phyloP scores from a whole-genome alignment of 23 red algal species.

The Gracilariopsis chorda region DNA sequence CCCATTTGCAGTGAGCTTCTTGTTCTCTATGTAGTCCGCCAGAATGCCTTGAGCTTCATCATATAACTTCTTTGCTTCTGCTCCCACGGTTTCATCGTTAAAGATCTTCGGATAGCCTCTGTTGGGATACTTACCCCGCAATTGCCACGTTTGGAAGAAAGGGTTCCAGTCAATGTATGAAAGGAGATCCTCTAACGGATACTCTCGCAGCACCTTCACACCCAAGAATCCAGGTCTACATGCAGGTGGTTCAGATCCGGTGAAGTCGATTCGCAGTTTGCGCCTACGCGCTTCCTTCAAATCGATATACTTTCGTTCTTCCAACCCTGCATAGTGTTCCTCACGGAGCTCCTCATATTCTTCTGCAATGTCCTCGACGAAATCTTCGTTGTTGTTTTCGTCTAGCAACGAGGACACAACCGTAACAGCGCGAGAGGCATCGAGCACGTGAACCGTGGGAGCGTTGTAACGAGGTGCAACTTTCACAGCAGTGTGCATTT shows the following conservation, averaged over 20 bases:
- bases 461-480: conserved; percentile 62
- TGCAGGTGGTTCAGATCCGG: conserved; percentile 52
- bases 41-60: conserved; percentile 68
- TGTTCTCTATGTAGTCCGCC: conserved; percentile 48
- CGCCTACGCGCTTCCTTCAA: conserved; percentile 48
- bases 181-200: conserved; percentile 40
- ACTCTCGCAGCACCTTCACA: conserved; percentile 44
- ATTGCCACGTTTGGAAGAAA: conserved; percentile 91
- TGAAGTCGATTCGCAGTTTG: conserved; percentile 66
- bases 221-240: conserved; percentile 34
- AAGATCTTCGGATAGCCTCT: conserved; percentile 88
- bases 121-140: conserved; percentile 88
- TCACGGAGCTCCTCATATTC: conserved; percentile 88
- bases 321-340: conserved; percentile 83
- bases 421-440: conserved; percentile 75
- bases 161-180: conserved; percentile 85
- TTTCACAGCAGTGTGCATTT: conserved; percentile 91
- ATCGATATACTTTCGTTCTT: conserved; percentile 75
- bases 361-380: conserved; percentile 69
- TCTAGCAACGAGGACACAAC: conserved; percentile 77
- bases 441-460: conserved; percentile 72
- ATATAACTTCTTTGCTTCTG: conserved; percentile 75
- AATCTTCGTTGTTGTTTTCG: conserved; percentile 65
- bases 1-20: conserved; percentile 44
- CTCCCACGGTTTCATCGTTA: conserved; percentile 74